These are phyloP conservation scores for Fistulina hepatica DNA, from an alignment of 1,284 basidiomycete genomes.

Conservation along the genomic window DNA sequence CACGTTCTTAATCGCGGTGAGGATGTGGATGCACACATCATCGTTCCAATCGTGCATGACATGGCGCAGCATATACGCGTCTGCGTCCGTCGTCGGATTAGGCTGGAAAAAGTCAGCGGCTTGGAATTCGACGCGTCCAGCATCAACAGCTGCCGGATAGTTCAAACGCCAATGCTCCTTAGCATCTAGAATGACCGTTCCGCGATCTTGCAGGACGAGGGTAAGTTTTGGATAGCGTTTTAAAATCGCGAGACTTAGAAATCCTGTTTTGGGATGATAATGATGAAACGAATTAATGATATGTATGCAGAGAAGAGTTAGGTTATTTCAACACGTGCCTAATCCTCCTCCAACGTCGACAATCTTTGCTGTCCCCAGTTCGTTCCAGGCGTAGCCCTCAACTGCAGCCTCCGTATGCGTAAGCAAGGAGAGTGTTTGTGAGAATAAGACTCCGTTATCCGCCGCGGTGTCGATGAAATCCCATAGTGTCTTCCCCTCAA, in stretches of 20 bases:
- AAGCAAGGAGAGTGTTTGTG: no score
- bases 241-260: slow-evolving; percentile 7
- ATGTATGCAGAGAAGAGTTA: not conserved
- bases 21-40: slow-evolving; percentile 5
- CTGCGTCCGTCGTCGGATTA: slow-evolving; percentile 5
- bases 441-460: no score
- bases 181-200: slow-evolving; percentile 8
- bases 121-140: slow-evolving; percentile 3
- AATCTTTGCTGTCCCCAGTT: slow-evolving; percentile 2
- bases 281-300: no score
- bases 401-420: not conserved
- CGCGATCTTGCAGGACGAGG: slow-evolving; percentile 9
- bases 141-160: not conserved
- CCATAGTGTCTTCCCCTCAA: no score
- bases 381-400: not conserved
- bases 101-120: slow-evolving; percentile 8
- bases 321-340: not conserved
- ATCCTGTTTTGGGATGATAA: slow-evolving; percentile 1
- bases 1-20: slow-evolving; percentile 1
- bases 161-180: slow-evolving; percentile 1
- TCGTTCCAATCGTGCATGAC: slow-evolving; percentile 10
- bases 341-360: slow-evolving; percentile 9
- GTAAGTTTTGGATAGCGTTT: slow-evolving; percentile 4
- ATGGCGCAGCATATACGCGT: slow-evolving; percentile 9
- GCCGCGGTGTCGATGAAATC: no score